phyloP scores from a whole-genome alignment of 768 basidiomycete species.

The Tylopilus rubrobrunneus region DNA sequence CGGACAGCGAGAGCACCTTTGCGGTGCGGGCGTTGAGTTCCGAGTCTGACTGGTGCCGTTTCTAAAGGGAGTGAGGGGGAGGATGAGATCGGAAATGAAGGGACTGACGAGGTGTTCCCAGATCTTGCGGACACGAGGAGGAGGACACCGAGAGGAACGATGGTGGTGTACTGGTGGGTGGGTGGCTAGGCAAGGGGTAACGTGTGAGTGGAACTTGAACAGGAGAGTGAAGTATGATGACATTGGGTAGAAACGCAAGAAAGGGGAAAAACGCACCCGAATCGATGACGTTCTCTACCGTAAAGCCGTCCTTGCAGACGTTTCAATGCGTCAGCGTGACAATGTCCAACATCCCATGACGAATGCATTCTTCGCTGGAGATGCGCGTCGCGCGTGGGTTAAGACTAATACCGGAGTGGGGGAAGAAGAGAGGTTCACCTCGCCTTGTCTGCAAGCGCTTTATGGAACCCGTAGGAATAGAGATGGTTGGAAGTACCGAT shows the following conservation, averaged over 20 bases:
- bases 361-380: constrained; percentile 79
- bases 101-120: constrained; percentile 77
- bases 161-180: constrained; percentile 92
- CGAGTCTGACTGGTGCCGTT: constrained; percentile 93
- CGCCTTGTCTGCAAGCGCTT: constrained; percentile 78
- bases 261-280: constrained; percentile 51
- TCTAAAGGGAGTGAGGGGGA: constrained; percentile 42
- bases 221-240: background rate
- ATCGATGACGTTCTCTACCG: constrained; percentile 68
- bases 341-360: constrained; percentile 73
- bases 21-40: constrained; percentile 84
- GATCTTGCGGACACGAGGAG: constrained; percentile 86
- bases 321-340: constrained; percentile 80
- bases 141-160: constrained; percentile 84
- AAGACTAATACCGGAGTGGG: background rate
- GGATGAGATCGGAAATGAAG: background rate
- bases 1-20: constrained; percentile 65
- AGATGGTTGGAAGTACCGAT: constrained; percentile 73
- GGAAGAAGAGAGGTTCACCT: constrained; percentile 43
- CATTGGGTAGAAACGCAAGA: background rate
- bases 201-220: background rate
- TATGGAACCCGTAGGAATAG: constrained; percentile 94
- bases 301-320: constrained; percentile 97
- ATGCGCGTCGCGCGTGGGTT: background rate
- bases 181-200: constrained; percentile 49